Conservation (phyloP, 306 rosid species). For the Geum urbanum region DNA sequence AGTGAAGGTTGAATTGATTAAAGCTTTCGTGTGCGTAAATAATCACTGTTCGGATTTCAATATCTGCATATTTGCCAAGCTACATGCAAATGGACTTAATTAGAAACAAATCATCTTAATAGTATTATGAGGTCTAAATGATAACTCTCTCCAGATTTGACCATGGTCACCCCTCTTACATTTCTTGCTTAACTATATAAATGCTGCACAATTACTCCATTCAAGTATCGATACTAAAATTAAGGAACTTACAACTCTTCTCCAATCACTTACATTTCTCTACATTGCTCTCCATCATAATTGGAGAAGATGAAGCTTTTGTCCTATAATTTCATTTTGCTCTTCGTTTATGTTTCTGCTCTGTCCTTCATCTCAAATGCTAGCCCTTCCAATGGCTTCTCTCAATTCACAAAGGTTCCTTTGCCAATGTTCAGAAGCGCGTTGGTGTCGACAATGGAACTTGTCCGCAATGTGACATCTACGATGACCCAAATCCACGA, state of each 20-base stretch:
- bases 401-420: not conserved
- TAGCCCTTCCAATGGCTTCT: not conserved
- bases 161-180: not conserved
- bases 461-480: constrained; percentile 6
- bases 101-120: no score
- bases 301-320: constrained; percentile 1
- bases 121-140: not conserved
- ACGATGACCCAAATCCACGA: not conserved
- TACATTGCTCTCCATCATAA: not conserved
- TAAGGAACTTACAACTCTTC: not conserved
- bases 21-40: no score
- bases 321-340: not conserved
- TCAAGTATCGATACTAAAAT: not conserved
- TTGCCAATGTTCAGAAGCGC: not conserved
- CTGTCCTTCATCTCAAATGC: not conserved
- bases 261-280: not conserved
- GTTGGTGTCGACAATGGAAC: constrained; percentile 11
- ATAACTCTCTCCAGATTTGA: not conserved
- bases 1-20: no score
- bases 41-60: no score
- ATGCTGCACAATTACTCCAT: not conserved
- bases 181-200: not conserved
- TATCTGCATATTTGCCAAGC: no score
- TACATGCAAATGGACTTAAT: no score
- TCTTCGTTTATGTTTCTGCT: not conserved